Base-by-base conservation (phyloP, 257 asterid genomes). In the Osmanthus fragrans region DNA sequence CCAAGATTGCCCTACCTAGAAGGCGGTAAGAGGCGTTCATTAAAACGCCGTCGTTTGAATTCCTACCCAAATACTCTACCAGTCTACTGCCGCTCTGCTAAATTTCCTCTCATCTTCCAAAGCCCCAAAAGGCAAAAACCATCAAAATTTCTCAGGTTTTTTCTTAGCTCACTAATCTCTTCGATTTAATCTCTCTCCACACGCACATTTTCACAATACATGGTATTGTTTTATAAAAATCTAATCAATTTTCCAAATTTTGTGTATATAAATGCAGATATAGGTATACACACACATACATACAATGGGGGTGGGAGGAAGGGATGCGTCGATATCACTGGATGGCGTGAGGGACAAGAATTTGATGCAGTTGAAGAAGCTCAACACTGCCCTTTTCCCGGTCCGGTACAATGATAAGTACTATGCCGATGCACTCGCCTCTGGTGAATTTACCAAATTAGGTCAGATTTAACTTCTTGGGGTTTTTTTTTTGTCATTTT, bases 341-440 rank as follows among this genome's bases (percentile, higher is more conserved):
- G 99, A 93, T 75, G 90, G 89, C 7, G 87, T 95, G 74, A 86
- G 96, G 85, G 98, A 95, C 84, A 95, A 95, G 88, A 95, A 95
- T 86, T n/a, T 90, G 89, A 87, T 95, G 99, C 97, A 95, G 60
- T 86, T 95, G 80, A 95, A 91, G 72, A 92, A 92, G 90, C 97
- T 93, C 78, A 95, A 93, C 83, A 88, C 92, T 65, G 94, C 85
- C 18, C 92, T 95, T 16, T 95, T 95, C 83, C 98, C 99, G 12
- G 92, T 93, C 73, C 93, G 91, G 18, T 95, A 95, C 90, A 91
- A 87, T 77, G 96, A 95, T 51, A 93, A 95, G 77, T 95, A 95
- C 85, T 95, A 93, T 72, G 88, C 93, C 7, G 98, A 95, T 81
- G 97, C 96, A 42, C 88, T 93, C 76, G 88, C 93, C 83, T 93